Evolutionary conservation across 306 rosid genomes (phyloP).

Genomic region (Cajanus cajan): DNA sequence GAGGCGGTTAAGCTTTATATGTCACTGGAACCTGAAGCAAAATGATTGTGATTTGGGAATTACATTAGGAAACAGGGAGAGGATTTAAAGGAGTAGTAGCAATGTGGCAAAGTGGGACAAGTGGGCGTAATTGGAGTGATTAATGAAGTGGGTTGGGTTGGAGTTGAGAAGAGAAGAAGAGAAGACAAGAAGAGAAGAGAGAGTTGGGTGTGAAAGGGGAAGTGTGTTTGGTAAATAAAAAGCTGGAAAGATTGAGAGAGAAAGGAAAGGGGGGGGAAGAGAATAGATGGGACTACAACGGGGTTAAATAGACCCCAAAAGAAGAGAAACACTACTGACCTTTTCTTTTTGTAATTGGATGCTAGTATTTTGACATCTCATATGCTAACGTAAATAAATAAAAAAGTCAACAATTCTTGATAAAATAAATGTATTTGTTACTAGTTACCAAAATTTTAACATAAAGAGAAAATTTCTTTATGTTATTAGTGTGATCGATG

Average conservation of each 20-base stretch:
- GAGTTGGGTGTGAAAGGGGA: constrained; percentile 23
- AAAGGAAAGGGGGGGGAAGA: constrained; percentile 37
- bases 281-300: constrained; percentile 25
- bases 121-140: background rate
- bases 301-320: constrained; percentile 54
- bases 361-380: background rate
- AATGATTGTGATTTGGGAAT: constrained; percentile 22
- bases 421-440: background rate
- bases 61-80: constrained; percentile 34
- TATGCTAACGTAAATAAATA: background rate
- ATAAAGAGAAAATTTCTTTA: background rate
- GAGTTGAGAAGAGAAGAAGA: background rate
- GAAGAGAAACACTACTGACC: constrained; percentile 31
- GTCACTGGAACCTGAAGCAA: constrained; percentile 5
- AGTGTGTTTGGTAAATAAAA: constrained; percentile 21
- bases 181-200: background rate
- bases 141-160: constrained; percentile 11
- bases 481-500: too few species aligned
- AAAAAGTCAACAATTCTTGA: background rate
- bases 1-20: background rate
- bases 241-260: constrained; percentile 18
- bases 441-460: background rate
- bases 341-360: background rate
- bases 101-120: constrained; percentile 32
- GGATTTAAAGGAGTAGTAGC: constrained; percentile 9